phyloP scores from a whole-genome alignment of 305 asterid species.

The Fraxinus sp. region DNA sequence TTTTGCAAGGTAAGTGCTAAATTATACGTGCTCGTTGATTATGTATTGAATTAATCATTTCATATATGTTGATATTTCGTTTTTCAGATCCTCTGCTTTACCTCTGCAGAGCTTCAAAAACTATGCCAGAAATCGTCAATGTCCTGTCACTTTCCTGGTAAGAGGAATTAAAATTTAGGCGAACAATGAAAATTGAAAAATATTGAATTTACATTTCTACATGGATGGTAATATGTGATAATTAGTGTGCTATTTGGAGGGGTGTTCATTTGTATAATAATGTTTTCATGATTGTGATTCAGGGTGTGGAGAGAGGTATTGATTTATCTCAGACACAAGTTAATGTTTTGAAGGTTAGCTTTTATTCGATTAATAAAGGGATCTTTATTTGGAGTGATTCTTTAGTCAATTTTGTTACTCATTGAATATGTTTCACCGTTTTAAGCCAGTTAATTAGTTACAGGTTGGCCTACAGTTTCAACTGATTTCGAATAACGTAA shows the following conservation, averaged over 20 bases:
- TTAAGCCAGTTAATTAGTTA: neutral
- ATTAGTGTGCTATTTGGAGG: neutral
- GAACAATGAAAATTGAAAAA: neutral
- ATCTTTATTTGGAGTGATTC: neutral
- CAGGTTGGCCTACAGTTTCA: neutral
- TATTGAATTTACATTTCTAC: neutral
- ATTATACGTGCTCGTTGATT: neutral
- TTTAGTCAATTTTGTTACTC: conserved; percentile 2
- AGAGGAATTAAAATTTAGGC: neutral
- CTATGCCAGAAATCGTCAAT: conserved; percentile 36
- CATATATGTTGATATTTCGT: neutral
- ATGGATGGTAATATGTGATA: neutral
- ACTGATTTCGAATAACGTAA: neutral
- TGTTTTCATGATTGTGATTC: conserved; percentile 21
- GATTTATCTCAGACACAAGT: conserved; percentile 30
- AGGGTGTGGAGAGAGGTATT: conserved; percentile 43
- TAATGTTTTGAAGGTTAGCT: conserved; percentile 44
- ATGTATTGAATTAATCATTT: conserved; percentile 1
- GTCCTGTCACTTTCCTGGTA: conserved; percentile 49
- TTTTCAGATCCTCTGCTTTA: conserved; percentile 58
- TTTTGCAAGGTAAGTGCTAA: conserved; percentile 49
- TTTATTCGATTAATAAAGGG: conserved; percentile 8
- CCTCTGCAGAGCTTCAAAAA: conserved; percentile 47
- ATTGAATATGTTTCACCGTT: neutral
- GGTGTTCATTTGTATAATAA: neutral